phyloP scores from a whole-genome alignment of 495 filamentous ascomycete genomes.

The Penicillium ochrochloron region DNA sequence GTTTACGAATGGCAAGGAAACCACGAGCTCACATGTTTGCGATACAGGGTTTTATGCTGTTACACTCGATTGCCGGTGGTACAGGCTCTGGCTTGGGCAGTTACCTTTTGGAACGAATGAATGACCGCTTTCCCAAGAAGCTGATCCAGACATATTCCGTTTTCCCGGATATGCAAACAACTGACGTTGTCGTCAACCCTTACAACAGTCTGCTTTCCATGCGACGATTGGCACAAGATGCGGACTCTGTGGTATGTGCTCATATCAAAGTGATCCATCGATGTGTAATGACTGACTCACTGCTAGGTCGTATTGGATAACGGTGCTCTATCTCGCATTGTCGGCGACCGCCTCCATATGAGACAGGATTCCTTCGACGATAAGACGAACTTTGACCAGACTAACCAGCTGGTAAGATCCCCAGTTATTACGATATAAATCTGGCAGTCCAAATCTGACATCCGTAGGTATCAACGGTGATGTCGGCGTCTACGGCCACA shows the following conservation, averaged over 20 bases:
- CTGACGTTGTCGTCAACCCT: constrained; percentile 94
- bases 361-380: constrained; percentile 5
- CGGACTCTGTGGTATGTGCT: constrained; percentile 79
- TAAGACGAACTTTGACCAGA: constrained; percentile 72
- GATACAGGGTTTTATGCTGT: constrained; percentile 90
- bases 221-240: constrained; percentile 89
- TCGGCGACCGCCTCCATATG: constrained; percentile 90
- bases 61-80: constrained; percentile 96
- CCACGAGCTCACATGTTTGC: neutral
- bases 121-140: constrained; percentile 98
- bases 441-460: constrained; percentile 2
- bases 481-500: constrained; percentile 97
- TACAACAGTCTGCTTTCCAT: constrained; percentile 96
- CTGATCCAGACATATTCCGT: constrained; percentile 99
- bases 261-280: neutral
- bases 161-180: constrained; percentile 87
- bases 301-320: constrained; percentile 91
- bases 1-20: neutral
- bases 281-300: constrained; percentile 11
- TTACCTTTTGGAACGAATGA: constrained; percentile 93
- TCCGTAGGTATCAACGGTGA: constrained; percentile 82
- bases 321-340: constrained; percentile 89
- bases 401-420: constrained; percentile 80
- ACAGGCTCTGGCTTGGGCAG: constrained; percentile 94
- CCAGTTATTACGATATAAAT: neutral